These are phyloP conservation scores for Afroboletus lepidellus DNA, from an alignment of 1,284 basidiomycete genomes.

Conservation along the genomic window DNA sequence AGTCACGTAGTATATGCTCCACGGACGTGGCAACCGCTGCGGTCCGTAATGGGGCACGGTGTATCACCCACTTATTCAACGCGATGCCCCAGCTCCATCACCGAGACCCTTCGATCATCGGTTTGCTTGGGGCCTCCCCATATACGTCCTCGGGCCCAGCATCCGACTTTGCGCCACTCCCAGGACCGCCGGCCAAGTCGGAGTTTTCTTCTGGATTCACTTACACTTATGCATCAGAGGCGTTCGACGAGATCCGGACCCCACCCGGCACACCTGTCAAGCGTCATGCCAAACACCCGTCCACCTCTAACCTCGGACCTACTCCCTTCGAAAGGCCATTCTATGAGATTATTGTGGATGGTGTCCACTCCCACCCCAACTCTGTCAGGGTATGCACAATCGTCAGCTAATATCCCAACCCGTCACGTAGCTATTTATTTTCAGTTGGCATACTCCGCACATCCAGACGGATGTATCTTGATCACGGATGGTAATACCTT, in stretches of 20 bases:
- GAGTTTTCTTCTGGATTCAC: constrained; percentile 3
- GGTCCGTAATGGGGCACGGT: constrained; percentile 67
- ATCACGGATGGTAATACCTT: constrained; percentile 75
- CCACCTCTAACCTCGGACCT: constrained; percentile 37
- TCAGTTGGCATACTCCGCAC: constrained; percentile 80
- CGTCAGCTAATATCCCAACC: not conserved
- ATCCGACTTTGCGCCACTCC: constrained; percentile 29
- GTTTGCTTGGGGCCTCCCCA: constrained; percentile 78
- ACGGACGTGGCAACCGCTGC: constrained; percentile 69
- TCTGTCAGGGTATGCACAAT: constrained; percentile 68
- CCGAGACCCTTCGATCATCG: constrained; percentile 83
- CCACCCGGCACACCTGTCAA: constrained; percentile 58
- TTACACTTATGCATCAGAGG: constrained; percentile 47
- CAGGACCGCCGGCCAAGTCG: constrained; percentile 14
- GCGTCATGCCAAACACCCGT: constrained; percentile 20
- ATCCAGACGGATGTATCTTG: constrained; percentile 82
- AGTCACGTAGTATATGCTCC: constrained; percentile 50
- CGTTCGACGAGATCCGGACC: constrained; percentile 59
- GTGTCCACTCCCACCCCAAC: constrained; percentile 88
- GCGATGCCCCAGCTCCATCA: constrained; percentile 88
- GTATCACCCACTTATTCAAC: constrained; percentile 92
- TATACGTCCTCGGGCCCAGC: constrained; percentile 45
- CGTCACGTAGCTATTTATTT: constrained; percentile 7
- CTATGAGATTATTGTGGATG: constrained; percentile 89
- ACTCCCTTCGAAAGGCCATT: constrained; percentile 68